These are phyloP conservation scores for Gaultheria prostrata DNA, from an alignment of 148 eudicot species.

Conservation along the genomic window DNA sequence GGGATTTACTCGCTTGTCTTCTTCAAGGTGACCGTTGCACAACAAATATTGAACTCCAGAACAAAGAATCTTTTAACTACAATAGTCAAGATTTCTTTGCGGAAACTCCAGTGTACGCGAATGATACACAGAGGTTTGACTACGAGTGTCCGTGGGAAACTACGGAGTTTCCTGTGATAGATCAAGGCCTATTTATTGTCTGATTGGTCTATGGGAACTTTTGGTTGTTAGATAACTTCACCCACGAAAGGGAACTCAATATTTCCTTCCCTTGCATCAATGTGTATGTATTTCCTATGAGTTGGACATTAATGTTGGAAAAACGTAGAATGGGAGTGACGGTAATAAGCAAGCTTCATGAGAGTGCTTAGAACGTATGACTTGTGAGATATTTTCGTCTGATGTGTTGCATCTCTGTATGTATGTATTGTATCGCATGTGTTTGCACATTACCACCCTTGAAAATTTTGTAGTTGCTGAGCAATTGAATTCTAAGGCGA, in stretches of 20 bases:
- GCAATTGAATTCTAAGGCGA: neutral
- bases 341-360: slow-evolving; percentile 22
- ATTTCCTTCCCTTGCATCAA: slow-evolving; percentile 6
- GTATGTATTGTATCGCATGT: neutral
- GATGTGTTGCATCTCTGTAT: slow-evolving; percentile 10
- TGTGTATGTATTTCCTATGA: slow-evolving; percentile 4
- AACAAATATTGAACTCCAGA: slow-evolving; percentile 37
- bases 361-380: slow-evolving; percentile 1
- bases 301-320: slow-evolving; percentile 19
- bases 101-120: slow-evolving; percentile 37
- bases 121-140: slow-evolving; percentile 50
- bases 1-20: slow-evolving; percentile 35
- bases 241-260: slow-evolving; percentile 3
- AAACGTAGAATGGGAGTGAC: slow-evolving; percentile 23
- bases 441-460: neutral
- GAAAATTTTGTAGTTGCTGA: neutral
- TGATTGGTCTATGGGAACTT: slow-evolving; percentile 26
- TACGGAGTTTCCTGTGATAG: slow-evolving; percentile 60
- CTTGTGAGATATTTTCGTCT: neutral
- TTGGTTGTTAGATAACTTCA: neutral
- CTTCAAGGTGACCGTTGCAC: slow-evolving; percentile 40
- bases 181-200: slow-evolving; percentile 66
- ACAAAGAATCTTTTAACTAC: slow-evolving; percentile 33
- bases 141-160: slow-evolving; percentile 52
- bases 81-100: slow-evolving; percentile 37